Evolutionary conservation across 805 yeast species (phyloP), one percentile per base, ranked within the genome.

Genomic region (Kazachstania africana): DNA sequence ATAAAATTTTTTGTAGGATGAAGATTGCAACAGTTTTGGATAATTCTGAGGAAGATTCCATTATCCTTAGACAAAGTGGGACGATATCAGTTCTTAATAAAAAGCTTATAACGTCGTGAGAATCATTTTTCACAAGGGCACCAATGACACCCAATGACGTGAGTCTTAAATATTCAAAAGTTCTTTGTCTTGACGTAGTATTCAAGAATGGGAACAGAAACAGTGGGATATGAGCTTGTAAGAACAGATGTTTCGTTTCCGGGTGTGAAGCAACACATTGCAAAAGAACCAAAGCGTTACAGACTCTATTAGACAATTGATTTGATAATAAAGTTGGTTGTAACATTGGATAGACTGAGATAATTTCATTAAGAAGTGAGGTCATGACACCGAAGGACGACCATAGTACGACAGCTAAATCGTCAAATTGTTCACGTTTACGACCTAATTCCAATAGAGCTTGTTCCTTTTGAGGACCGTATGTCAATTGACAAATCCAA

Each of bases 241-340:
- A 62, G 45, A 88, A 88, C 34, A 80, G 67, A 19, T 73, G 75
- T 51, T 95, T 74, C 0, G 97, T 91, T 41, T 84, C 94, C 24
- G 78, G 75, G 53, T 91, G 95, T 1, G 95, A 81, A 3, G 98
- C 98, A 26, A 88, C 95, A 59, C 98, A 91, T 58, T 88, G 98
- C 42, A 88, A 66, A 29, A 91, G 68, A 6, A 95, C 96, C 45
- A 88, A 63, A 0, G 97, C 96, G 59, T 91, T 88, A 57, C 97
- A 88, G 8, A 88, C 97, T 34, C 96, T 67, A 54, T 87, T 88
- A 4, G 94, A 79, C 12, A 84, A 77, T n/a, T 83, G 70, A 12
- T 93, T 82, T 4, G 85, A 75, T 36, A 91, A 66, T 26, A 71
- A 75, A 19, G 94, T 94, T 10, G 96, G 96, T 23, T 82, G 78